phyloP scores from a whole-genome alignment of 306 rosid species.

The Rubus parviflorus region DNA sequence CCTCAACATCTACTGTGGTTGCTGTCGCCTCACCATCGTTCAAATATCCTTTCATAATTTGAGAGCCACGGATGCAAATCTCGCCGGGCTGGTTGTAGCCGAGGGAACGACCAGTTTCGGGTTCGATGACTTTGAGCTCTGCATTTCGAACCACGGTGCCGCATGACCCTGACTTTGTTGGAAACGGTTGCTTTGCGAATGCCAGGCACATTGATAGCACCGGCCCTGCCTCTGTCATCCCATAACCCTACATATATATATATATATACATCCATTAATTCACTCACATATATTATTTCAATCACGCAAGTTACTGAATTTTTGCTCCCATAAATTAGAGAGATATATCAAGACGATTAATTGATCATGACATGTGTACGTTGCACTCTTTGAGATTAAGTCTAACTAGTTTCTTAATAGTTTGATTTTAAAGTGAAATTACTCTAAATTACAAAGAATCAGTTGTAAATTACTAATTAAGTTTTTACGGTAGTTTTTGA shows the following conservation, averaged over 20 bases:
- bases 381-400: not conserved
- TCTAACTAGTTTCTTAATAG: not conserved
- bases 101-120: slow-evolving; percentile 63
- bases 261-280: not conserved
- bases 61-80: slow-evolving; percentile 77
- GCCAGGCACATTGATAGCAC: slow-evolving; percentile 71
- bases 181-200: slow-evolving; percentile 66
- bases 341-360: not conserved
- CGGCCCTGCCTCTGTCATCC: slow-evolving; percentile 98
- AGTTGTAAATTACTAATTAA: no score
- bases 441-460: no score
- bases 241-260: slow-evolving; percentile 57
- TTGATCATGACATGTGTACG: not conserved
- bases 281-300: not conserved
- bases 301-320: not conserved
- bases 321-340: not conserved
- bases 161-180: slow-evolving; percentile 74
- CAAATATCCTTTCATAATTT: slow-evolving; percentile 88
- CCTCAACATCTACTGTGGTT: slow-evolving; percentile 63
- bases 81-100: slow-evolving; percentile 71
- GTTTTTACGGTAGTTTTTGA: no score
- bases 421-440: not conserved
- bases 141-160: slow-evolving; percentile 82
- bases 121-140: slow-evolving; percentile 70
- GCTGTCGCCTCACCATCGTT: slow-evolving; percentile 64